These are phyloP conservation scores for Flaveria brownii DNA, from an alignment of 129 eudicot species.

Conservation along the genomic window DNA sequence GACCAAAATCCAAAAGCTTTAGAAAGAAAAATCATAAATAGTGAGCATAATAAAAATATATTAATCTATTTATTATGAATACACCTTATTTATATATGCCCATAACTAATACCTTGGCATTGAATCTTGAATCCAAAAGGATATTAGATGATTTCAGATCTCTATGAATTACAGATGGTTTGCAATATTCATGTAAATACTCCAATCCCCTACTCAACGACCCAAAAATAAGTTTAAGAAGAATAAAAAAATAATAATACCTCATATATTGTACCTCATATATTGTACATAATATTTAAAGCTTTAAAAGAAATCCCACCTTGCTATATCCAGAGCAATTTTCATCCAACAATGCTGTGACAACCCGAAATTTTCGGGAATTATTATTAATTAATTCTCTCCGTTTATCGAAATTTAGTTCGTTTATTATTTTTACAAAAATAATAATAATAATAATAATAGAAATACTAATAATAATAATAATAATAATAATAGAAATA, in stretches of 20 bases:
- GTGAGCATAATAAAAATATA: not conserved
- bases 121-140: too few species aligned
- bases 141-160: conserved; percentile 80
- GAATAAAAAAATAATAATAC: not conserved
- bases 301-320: conserved; percentile 39
- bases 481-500: too few species aligned
- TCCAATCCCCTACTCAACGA: conserved; percentile 60
- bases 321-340: conserved; percentile 71
- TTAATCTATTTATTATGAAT: not conserved
- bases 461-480: too few species aligned
- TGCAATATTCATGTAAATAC: conserved; percentile 72
- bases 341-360: conserved; percentile 71
- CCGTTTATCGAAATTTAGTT: too few species aligned
- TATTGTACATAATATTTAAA: conserved; percentile 21
- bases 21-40: conserved; percentile 1
- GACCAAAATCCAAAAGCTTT: conserved; percentile 80
- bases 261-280: too few species aligned
- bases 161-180: too few species aligned
- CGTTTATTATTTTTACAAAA: too few species aligned
- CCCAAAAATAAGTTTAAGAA: conserved; percentile 26
- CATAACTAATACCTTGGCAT: conserved; percentile 56
- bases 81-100: not conserved
- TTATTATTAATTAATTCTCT: too few species aligned
- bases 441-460: too few species aligned
- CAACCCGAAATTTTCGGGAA: too few species aligned